Conservation (phyloP, 2,329 filamentous ascomycete species). For the Sporothrix sp. region DNA sequence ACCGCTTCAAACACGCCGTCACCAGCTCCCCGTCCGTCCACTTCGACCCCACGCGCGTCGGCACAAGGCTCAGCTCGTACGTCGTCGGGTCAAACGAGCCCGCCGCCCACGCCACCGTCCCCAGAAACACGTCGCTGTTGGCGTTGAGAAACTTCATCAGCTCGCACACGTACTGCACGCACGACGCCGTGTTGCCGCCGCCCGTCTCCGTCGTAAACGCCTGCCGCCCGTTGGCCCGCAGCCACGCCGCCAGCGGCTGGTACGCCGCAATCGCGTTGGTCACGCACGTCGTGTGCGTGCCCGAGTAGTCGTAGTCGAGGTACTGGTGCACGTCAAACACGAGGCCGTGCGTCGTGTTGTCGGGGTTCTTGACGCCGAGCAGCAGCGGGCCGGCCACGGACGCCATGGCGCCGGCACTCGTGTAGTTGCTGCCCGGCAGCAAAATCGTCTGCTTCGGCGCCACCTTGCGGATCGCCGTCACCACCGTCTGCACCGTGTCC, state of each 20-base stretch:
- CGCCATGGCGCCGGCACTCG: constrained; percentile 31
- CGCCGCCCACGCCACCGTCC: constrained; percentile 22
- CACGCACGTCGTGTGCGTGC: constrained; percentile 41
- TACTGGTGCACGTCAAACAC: constrained; percentile 51
- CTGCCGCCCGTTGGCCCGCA: constrained; percentile 25
- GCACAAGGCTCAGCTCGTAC: constrained; percentile 21
- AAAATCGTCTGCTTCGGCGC: constrained; percentile 53
- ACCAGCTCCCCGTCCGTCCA: constrained; percentile 16
- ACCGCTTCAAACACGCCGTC: constrained; percentile 12
- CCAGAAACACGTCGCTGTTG: constrained; percentile 25
- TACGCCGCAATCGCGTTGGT: constrained; percentile 37
- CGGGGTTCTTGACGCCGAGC: constrained; percentile 45
- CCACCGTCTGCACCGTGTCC: constrained; percentile 49
- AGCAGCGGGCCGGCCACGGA: constrained; percentile 28
- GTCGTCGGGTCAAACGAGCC: constrained; percentile 19
- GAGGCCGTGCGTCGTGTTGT: constrained; percentile 44
- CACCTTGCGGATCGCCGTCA: constrained; percentile 56
- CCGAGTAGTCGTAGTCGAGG: constrained; percentile 48
- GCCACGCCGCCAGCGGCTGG: constrained; percentile 26
- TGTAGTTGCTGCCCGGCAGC: constrained; percentile 47
- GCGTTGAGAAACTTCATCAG: constrained; percentile 25
- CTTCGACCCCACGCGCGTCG: constrained; percentile 19
- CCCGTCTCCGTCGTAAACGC: constrained; percentile 29
- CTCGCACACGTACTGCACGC: constrained; percentile 24
- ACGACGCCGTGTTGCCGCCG: constrained; percentile 28